A percentile compares a stretch with the other conserved stretches of the same genome.
Conservation (phyloP, 257 asterid species). For the Paulownia fortunei region DNA sequence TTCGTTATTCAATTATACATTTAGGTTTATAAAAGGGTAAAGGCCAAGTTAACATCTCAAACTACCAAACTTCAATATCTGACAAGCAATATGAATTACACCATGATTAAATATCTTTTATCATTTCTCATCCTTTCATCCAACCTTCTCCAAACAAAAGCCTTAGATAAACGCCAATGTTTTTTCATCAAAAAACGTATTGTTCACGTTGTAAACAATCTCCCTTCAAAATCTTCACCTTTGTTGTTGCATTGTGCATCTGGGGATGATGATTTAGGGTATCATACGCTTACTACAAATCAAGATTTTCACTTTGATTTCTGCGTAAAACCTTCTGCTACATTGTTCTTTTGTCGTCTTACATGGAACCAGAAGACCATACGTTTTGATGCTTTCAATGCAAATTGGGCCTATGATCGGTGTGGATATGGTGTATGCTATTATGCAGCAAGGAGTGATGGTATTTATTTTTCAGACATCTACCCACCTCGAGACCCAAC, state of each 20-base stretch:
- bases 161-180: background rate
- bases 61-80: background rate
- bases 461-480: background rate
- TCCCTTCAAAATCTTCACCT: slow-evolving; percentile 15
- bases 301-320: background rate
- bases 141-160: background rate
- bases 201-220: slow-evolving; percentile 1
- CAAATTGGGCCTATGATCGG: background rate
- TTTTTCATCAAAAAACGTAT: background rate
- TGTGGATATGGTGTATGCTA: background rate
- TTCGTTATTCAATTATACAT: too few relatives aligned
- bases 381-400: background rate
- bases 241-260: background rate
- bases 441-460: slow-evolving; percentile 3
- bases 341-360: slow-evolving; percentile 9
- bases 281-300: background rate
- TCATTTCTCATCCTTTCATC: background rate
- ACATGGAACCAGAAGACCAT: background rate
- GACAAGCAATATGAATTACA: background rate
- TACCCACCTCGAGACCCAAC: background rate
- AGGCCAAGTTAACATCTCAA: background rate
- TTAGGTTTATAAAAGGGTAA: background rate
- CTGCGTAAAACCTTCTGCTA: background rate
- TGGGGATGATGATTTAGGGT: slow-evolving; percentile 6
- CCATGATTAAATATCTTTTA: background rate